Percentiles rank a stretch among this genome's conserved stretches.
Evolutionary conservation across 2,329 filamentous ascomycete genomes (phyloP).

Genomic region (Ophiostoma montium): DNA sequence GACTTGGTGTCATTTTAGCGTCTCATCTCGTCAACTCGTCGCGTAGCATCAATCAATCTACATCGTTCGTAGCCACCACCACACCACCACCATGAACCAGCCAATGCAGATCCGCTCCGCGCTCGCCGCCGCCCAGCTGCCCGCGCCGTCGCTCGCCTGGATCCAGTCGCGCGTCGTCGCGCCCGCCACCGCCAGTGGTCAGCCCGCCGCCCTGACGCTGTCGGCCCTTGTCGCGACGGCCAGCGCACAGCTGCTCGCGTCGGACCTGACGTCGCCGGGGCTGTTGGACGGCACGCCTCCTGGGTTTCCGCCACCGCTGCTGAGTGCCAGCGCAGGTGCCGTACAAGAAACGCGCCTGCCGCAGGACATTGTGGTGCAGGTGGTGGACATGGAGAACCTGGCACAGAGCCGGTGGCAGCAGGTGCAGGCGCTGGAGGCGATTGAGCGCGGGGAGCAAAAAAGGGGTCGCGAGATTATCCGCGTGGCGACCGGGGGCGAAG

Average conservation of each 20-base stretch:
- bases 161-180: slow-evolving; percentile 46
- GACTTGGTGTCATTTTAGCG: slow-evolving; percentile 6
- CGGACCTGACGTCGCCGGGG: slow-evolving; percentile 54
- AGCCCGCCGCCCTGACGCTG: slow-evolving; percentile 29
- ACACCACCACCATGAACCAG: slow-evolving; percentile 18
- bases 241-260: slow-evolving; percentile 62
- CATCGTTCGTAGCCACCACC: no score
- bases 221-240: slow-evolving; percentile 65
- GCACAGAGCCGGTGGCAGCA: slow-evolving; percentile 71
- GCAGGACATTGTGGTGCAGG: slow-evolving; percentile 58
- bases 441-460: slow-evolving; percentile 58
- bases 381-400: slow-evolving; percentile 78
- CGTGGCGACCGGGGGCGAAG: slow-evolving; percentile 26
- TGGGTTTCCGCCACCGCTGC: slow-evolving; percentile 33
- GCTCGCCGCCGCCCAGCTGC: slow-evolving; percentile 39
- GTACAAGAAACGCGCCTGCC: slow-evolving; percentile 41
- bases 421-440: slow-evolving; percentile 64
- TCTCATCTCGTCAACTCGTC: no score
- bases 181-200: not conserved
- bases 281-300: slow-evolving; percentile 29
- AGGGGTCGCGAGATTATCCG: slow-evolving; percentile 72
- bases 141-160: slow-evolving; percentile 42
- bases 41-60: no score
- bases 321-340: slow-evolving; percentile 19
- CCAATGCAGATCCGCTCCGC: slow-evolving; percentile 36